Base-by-base conservation (phyloP, 371 early-diverging fungal species). In the Rhizomucor miehei region DNA sequence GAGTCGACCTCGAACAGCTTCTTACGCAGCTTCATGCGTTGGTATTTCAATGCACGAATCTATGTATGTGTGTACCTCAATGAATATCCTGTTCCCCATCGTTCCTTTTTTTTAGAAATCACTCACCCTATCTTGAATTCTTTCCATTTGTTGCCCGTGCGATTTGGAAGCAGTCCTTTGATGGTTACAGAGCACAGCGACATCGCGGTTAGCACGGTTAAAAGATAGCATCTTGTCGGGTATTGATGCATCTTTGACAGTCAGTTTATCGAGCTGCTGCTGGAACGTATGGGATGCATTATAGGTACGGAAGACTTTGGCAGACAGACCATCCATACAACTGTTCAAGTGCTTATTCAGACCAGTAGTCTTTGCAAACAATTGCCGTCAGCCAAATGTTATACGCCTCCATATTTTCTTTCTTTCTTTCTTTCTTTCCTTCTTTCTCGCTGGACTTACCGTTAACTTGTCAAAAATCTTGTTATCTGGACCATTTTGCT, bases 221-320 rank as follows among this genome's bases (percentile, higher is more conserved):
- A 92, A 98, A 0, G 97, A 91, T 3, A 95, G 80, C 14, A 96
- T 61, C 73, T 95, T 95, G 59, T 97, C 97, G 0, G 79, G 73
- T 13, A 92, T 67, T 0, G 88, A 73, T 23, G 88, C 93, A n/a
- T 86, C 62, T 4, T 43, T 43, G 9, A 83, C 77, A 10, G 94
- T 95, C 53, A 80, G 73, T 51, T 76, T 71, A 14, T 81, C 60
- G 19, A 97, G 75, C 73, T 98, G 89, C 38, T 89, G 73, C 67
- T 96, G 94, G 82, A 97, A 95, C 1, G 95, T 95, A 60, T 77
- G 79, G 11, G 96, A 95, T 2, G 98, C 98, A 63, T 98, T 98
- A 73, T 85, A 95, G 19, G 98, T 98, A 90, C 98, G 97, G 81
- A 98, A 98, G 17, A 97, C 98, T 67, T 98, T 98, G 54, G 97